Conservation (phyloP, 78 protist genomes). For the Tieghemostelium lacteum region DNA sequence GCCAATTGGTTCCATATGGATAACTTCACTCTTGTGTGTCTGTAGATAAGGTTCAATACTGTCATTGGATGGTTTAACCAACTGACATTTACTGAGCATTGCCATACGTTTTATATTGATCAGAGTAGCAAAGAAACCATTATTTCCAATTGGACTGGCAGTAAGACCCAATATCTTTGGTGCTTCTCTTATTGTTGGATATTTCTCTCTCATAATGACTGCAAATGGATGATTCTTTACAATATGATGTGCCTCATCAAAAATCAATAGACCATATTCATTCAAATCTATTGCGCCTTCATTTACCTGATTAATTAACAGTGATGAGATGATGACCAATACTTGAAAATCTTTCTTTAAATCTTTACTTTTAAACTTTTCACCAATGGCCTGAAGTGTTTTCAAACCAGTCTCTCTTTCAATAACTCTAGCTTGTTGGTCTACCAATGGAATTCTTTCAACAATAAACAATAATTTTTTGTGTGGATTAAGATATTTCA, state of each 20-base stretch:
- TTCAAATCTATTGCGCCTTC: neutral
- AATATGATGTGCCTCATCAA: conserved; percentile 60
- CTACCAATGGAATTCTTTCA: conserved; percentile 36
- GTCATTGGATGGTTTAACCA: neutral
- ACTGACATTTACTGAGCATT: neutral
- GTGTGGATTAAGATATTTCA: conserved; percentile 18
- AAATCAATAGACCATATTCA: neutral
- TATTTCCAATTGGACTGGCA: conserved; percentile 48
- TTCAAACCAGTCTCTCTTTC: neutral
- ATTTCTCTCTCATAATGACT: neutral
- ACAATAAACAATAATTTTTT: conserved; percentile 1
- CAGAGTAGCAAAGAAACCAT: conserved; percentile 5
- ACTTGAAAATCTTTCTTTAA: conserved; percentile 3
- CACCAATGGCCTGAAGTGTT: neutral
- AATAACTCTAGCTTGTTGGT: conserved; percentile 17
- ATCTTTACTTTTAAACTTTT: neutral
- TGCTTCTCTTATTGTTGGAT: neutral
- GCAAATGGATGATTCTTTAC: conserved; percentile 49
- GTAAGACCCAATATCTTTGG: conserved; percentile 52
- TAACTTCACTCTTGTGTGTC: neutral
- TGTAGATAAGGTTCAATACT: neutral
- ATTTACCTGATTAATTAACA: conserved; percentile 2
- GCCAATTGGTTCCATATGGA: neutral
- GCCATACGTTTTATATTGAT: conserved; percentile 20
- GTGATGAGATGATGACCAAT: neutral